Base-by-base conservation (phyloP, 805 yeast species). In the Hanseniaspora lachancei region DNA sequence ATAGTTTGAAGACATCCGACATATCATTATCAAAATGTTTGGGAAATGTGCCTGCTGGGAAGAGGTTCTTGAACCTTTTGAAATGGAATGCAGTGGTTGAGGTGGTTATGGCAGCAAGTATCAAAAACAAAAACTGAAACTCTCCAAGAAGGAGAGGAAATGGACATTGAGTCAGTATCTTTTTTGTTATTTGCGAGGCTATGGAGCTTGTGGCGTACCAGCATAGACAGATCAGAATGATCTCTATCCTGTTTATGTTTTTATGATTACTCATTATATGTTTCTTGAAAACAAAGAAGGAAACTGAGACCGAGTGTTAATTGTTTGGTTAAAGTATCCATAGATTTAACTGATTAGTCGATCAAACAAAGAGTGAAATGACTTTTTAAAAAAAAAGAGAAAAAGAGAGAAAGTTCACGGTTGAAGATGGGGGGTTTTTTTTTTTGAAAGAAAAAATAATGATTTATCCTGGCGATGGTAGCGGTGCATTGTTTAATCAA, bases 151-250 rank as follows among this genome's bases (percentile, higher is more conserved):
- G 80, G 16, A 82, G 66, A 2, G 89, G 87, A 63, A 74, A 77
- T 1, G 79, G 77, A 62, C 81, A 79, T 57, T 74, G 71, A 15
- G 72, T 72, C 43, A 83, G 67, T 2, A 82, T 79, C 16, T 68
- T 41, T 59, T 81, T 82, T 2, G 86, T 81, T 35, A 79, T 70
- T 61, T 82, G 87, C 0, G 87, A 78, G 1, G 86, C 83, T 2
- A 79, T 62, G 2, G 86, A 77, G 13, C 86, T 81, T 12, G 79
- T 73, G 20, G 72, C 61, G 61, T 82, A 83, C 88, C 88, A 83
- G 40, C 73, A 59, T 18, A 78, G 60, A 63, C 86, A 81, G 21
- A 75, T 62, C 2, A 69, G 56, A 1, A 75, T 62, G 9, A 74
- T 72, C 58, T 68, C 47, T 21, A 54, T n/a, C 10, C 52, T 36